phyloP scores from a whole-genome alignment of 2,329 filamentous ascomycete species.

The Coniochaeta prunicola region DNA sequence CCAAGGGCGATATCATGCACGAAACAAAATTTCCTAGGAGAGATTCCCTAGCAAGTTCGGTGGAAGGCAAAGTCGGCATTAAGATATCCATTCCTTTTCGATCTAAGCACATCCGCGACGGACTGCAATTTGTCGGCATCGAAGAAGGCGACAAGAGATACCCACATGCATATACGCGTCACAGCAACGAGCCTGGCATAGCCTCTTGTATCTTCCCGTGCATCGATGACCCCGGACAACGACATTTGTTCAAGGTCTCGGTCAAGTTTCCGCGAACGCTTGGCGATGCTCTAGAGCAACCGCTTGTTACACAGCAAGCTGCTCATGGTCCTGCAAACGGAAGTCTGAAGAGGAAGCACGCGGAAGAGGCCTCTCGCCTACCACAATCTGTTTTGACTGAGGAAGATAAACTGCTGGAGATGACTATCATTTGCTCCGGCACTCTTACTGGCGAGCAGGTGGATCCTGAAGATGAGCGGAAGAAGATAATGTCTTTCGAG shows the following conservation, averaged over 20 bases:
- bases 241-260: slow-evolving; percentile 81
- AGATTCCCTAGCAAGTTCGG: slow-evolving; percentile 6
- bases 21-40: slow-evolving; percentile 15
- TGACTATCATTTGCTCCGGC: slow-evolving; percentile 86
- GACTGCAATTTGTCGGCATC: slow-evolving; percentile 84
- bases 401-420: slow-evolving; percentile 81
- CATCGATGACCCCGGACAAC: slow-evolving; percentile 74
- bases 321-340: slow-evolving; percentile 16
- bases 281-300: slow-evolving; percentile 62
- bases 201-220: slow-evolving; percentile 89
- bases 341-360: slow-evolving; percentile 29
- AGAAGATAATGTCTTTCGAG: slow-evolving; percentile 83
- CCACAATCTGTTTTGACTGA: slow-evolving; percentile 40
- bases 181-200: slow-evolving; percentile 69
- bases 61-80: slow-evolving; percentile 17
- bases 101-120: slow-evolving; percentile 71
- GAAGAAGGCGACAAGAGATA: slow-evolving; percentile 74
- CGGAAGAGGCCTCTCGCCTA: slow-evolving; percentile 21
- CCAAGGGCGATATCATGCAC: slow-evolving; percentile 17
- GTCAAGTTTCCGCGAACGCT: slow-evolving; percentile 81
- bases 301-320: slow-evolving; percentile 31
- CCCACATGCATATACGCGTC: slow-evolving; percentile 85
- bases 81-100: slow-evolving; percentile 65
- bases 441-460: slow-evolving; percentile 77
- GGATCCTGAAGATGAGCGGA: slow-evolving; percentile 68